Percentiles rank a stretch among this genome's conserved stretches.
These are phyloP conservation scores for Yarrowia keelungensis DNA, from an alignment of 805 yeast species.

Conservation along the genomic window DNA sequence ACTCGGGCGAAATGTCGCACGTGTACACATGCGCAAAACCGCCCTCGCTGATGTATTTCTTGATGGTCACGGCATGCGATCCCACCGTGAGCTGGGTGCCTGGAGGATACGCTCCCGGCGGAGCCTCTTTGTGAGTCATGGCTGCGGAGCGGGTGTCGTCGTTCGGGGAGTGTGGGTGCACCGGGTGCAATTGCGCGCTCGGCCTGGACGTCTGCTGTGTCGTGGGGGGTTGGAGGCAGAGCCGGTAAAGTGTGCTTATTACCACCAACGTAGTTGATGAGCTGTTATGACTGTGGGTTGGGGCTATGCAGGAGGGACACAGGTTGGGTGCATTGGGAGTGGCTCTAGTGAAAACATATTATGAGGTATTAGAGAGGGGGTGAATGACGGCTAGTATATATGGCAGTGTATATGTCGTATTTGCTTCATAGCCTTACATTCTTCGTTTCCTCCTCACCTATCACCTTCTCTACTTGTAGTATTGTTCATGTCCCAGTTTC, in stretches of 20 bases:
- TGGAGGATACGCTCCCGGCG: slow-evolving; percentile 72
- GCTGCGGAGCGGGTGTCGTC: not conserved
- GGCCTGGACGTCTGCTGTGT: slow-evolving; percentile 23
- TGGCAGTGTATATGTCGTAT: too few relatives aligned
- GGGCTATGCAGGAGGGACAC: slow-evolving; percentile 38
- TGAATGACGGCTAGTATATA: too few relatives aligned
- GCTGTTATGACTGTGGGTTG: slow-evolving; percentile 39
- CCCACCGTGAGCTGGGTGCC: slow-evolving; percentile 86
- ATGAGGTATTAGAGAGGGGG: too few relatives aligned
- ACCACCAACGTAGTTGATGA: slow-evolving; percentile 30
- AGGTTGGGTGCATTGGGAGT: slow-evolving; percentile 32
- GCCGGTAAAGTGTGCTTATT: slow-evolving; percentile 16
- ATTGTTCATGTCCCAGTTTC: too few relatives aligned
- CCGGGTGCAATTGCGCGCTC: slow-evolving; percentile 39
- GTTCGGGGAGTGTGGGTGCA: slow-evolving; percentile 8
- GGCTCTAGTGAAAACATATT: too few relatives aligned
- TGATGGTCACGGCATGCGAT: slow-evolving; percentile 72
- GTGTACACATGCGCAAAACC: slow-evolving; percentile 97
- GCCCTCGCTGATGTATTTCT: slow-evolving; percentile 78
- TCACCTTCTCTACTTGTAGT: too few relatives aligned
- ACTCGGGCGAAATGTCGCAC: slow-evolving; percentile 70
- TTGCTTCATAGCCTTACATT: too few relatives aligned
- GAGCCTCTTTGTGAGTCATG: slow-evolving; percentile 46
- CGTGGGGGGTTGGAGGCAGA: slow-evolving; percentile 15
- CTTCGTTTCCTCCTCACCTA: too few relatives aligned